Conservation (phyloP, 345 rosid species). For the Lumnitzera littorea region DNA sequence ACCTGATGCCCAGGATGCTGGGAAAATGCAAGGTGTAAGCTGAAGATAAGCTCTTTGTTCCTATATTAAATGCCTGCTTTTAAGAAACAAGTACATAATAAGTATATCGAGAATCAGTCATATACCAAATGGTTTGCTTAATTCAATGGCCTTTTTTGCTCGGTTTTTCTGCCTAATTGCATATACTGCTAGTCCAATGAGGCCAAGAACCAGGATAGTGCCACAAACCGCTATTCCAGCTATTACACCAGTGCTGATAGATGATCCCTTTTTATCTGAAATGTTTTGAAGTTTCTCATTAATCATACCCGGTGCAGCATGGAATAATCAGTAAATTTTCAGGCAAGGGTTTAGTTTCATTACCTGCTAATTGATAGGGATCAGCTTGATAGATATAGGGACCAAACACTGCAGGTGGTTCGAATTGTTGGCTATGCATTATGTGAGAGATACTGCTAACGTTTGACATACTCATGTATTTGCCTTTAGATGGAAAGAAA, state of each 20-base stretch:
- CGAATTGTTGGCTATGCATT: conserved; percentile 73
- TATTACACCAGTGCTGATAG: conserved; percentile 36
- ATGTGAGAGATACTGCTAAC: conserved; percentile 58
- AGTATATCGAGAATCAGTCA: conserved; percentile 1
- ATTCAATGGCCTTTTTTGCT: conserved; percentile 69
- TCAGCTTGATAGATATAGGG: conserved; percentile 77
- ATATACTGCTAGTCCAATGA: conserved; percentile 52
- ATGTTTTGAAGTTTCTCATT: too few relatives aligned
- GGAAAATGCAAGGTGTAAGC: background rate
- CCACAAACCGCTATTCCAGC: conserved; percentile 45
- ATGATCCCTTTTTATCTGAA: conserved; percentile 15
- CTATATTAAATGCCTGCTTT: too few relatives aligned
- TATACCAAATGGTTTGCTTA: conserved; percentile 69
- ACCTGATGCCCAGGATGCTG: conserved; percentile 83
- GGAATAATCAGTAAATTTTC: too few relatives aligned
- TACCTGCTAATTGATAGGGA: conserved; percentile 77
- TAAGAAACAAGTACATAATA: too few relatives aligned
- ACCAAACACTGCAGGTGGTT: conserved; percentile 74
- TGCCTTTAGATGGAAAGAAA: conserved; percentile 53
- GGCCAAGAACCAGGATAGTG: conserved; percentile 42
- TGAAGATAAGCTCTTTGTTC: too few relatives aligned
- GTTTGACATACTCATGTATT: conserved; percentile 51
- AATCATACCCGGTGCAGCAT: too few relatives aligned
- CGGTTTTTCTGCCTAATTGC: conserved; percentile 80
- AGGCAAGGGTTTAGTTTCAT: too few relatives aligned